Evolutionary conservation across 2,329 filamentous ascomycete genomes (phyloP).

Genomic region (Trichoderma oligosporum): DNA sequence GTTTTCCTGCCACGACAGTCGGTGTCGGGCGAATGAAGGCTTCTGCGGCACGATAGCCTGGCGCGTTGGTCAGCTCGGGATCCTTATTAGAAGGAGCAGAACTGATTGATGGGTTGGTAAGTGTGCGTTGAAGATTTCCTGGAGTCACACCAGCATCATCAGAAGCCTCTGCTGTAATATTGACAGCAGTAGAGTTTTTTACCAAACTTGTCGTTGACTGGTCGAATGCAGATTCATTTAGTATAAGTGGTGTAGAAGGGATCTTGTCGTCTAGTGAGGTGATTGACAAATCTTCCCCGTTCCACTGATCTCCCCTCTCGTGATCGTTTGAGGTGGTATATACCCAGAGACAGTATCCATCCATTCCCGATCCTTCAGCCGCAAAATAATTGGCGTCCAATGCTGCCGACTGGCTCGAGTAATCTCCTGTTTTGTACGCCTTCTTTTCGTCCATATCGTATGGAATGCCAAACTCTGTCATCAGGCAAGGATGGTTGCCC

Average conservation of each 20-base stretch:
- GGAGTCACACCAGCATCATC: slow-evolving; percentile 64
- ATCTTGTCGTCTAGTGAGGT: slow-evolving; percentile 76
- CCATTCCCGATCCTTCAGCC: slow-evolving; percentile 75
- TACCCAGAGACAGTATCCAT: slow-evolving; percentile 86
- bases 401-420: slow-evolving; percentile 84
- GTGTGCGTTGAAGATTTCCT: slow-evolving; percentile 67
- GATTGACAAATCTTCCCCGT: slow-evolving; percentile 93
- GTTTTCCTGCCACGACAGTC: slow-evolving; percentile 66
- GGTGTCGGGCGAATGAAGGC: slow-evolving; percentile 87
- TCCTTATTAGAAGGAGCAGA: slow-evolving; percentile 51
- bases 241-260: slow-evolving; percentile 50
- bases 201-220: slow-evolving; percentile 45
- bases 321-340: slow-evolving; percentile 84
- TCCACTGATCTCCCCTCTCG: slow-evolving; percentile 89
- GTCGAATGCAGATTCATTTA: slow-evolving; percentile 38
- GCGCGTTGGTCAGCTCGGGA: slow-evolving; percentile 57
- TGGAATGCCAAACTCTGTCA: slow-evolving; percentile 95
- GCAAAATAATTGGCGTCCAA: slow-evolving; percentile 97
- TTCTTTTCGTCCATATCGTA: slow-evolving; percentile 98
- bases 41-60: slow-evolving; percentile 84
- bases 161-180: slow-evolving; percentile 39
- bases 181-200: slow-evolving; percentile 25
- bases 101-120: slow-evolving; percentile 65
- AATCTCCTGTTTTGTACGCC: slow-evolving; percentile 93
- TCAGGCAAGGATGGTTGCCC: slow-evolving; percentile 81